Evolutionary conservation across 139 green algal genomes (phyloP), one percentile per base, ranked within the genome.

Genomic region (Edaphochlamys debaryana): DNA sequence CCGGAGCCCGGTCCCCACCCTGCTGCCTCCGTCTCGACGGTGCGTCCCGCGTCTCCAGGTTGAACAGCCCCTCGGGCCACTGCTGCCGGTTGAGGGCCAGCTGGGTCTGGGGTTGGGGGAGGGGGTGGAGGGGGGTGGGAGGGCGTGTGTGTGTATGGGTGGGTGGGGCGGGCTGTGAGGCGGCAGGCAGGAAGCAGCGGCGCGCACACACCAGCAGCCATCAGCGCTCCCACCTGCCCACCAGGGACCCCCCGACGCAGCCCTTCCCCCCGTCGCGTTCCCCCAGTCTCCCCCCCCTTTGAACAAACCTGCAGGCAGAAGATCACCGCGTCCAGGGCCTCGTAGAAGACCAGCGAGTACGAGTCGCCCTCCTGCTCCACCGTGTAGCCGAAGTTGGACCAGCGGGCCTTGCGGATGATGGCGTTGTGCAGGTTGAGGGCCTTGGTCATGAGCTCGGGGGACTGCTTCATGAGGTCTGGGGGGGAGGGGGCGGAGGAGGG

Each of bases 291-390:
- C n/a, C n/a, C n/a, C n/a, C n/a, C n/a, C n/a, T n/a, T n/a, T n/a
- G n/a, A n/a, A n/a, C n/a, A n/a, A 30, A 90, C 88, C 85, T 89
- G 85, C 72, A 93, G 79, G 72, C 87, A 90, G 83, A 93, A 93
- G 9, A 82, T 82, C 29, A 91, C 87, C 17, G 90, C 90, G 56
- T 93, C 90, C 29, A 90, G 77, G 19, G 90, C 58, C 17, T 91
- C 85, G 37, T 90, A 85, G 60, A 93, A 93, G 15, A 85, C 87
- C 38, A 92, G 71, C 27, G 62, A 62, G 67, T 81, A 92, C 40
- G 45, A 79, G 75, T 92, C 89, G 4, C 89, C 87, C 82, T 91
- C 89, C 75, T 93, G 89, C 87, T 93, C 85, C 30, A 91, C 42
- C 2, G 81, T 89, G 73, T 69, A 89, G 32, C 89, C 89, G 38